These are phyloP conservation scores for Striga hermonthica DNA, from an alignment of 305 asterid species.

Conservation along the genomic window DNA sequence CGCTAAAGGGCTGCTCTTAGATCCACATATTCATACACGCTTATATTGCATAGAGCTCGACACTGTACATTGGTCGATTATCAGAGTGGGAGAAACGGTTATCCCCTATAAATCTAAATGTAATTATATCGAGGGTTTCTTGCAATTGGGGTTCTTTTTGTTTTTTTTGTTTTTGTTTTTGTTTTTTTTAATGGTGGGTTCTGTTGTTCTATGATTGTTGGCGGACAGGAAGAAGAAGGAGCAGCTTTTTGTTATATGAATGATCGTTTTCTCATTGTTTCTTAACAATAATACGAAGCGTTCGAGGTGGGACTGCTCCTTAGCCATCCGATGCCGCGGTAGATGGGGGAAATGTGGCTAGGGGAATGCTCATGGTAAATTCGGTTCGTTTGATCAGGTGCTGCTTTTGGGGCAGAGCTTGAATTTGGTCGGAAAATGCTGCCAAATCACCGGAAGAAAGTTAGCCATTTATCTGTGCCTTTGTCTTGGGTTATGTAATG, in stretches of 20 bases:
- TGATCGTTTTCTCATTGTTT: slow-evolving; percentile 41
- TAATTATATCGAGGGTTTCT: too few species aligned
- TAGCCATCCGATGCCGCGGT: slow-evolving; percentile 59
- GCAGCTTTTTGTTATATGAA: slow-evolving; percentile 48
- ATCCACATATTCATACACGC: neutral
- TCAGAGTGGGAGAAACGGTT: too few species aligned
- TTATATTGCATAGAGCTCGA: too few species aligned
- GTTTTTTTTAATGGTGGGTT: slow-evolving; percentile 27
- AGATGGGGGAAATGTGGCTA: slow-evolving; percentile 86
- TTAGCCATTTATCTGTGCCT: slow-evolving; percentile 33
- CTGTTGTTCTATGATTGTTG: slow-evolving; percentile 45
- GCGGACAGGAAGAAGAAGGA: slow-evolving; percentile 34
- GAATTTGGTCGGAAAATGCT: slow-evolving; percentile 44
- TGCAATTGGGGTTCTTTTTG: too few species aligned
- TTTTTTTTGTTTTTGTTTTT: too few species aligned
- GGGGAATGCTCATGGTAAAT: slow-evolving; percentile 7
- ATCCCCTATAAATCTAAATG: too few species aligned
- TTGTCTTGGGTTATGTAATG: neutral
- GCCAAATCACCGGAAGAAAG: slow-evolving; percentile 74
- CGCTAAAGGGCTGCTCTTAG: neutral
- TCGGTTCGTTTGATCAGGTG: slow-evolving; percentile 24
- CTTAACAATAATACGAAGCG: slow-evolving; percentile 41
- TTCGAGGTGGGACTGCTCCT: slow-evolving; percentile 58
- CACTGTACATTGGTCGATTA: too few species aligned
- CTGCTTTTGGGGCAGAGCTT: slow-evolving; percentile 31